Evolutionary conservation across 371 early-diverging fungal genomes (phyloP).

Genomic region (Funneliformis caledonium): DNA sequence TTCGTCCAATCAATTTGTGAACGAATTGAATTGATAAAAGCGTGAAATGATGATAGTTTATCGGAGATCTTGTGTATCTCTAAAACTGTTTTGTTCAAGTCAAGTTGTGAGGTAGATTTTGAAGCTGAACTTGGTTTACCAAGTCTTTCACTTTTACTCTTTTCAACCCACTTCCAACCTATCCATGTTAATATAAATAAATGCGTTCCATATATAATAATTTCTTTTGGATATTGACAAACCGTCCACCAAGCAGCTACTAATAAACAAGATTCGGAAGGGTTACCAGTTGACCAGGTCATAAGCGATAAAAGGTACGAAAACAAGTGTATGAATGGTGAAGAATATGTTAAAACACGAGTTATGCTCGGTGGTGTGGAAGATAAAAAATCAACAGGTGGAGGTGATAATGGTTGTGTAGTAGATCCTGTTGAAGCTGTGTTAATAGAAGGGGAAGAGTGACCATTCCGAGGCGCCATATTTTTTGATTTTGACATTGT

Average conservation of each 20-base stretch:
- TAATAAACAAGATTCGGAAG: conserved; percentile 49
- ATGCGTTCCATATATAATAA: conserved; percentile 49
- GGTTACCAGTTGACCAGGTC: conserved; percentile 49
- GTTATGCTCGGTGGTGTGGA: conserved; percentile 51
- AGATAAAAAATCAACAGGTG: conserved; percentile 46
- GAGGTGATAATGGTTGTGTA: not conserved
- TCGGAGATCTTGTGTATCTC: conserved; percentile 52
- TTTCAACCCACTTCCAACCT: conserved; percentile 46
- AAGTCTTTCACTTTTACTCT: conserved; percentile 43
- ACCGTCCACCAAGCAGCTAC: conserved; percentile 52
- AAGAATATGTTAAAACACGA: conserved; percentile 46
- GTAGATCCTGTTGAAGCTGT: not conserved
- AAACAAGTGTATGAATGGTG: conserved; percentile 46
- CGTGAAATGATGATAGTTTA: conserved; percentile 48
- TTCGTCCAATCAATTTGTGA: conserved; percentile 49
- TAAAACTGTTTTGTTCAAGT: conserved; percentile 46
- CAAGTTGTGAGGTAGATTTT: conserved; percentile 45
- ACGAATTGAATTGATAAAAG: conserved; percentile 42
- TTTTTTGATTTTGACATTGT: conserved; percentile 7
- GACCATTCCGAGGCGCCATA: not conserved
- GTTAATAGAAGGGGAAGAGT: not conserved
- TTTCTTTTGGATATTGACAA: conserved; percentile 46
- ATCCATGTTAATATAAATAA: conserved; percentile 43
- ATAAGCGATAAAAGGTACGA: conserved; percentile 46
- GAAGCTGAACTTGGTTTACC: conserved; percentile 13